A percentile compares a stretch with the other conserved stretches of the same genome.
Evolutionary conservation across 2,329 filamentous ascomycete genomes (phyloP).

Genomic region (Neocucurbitaria cava): DNA sequence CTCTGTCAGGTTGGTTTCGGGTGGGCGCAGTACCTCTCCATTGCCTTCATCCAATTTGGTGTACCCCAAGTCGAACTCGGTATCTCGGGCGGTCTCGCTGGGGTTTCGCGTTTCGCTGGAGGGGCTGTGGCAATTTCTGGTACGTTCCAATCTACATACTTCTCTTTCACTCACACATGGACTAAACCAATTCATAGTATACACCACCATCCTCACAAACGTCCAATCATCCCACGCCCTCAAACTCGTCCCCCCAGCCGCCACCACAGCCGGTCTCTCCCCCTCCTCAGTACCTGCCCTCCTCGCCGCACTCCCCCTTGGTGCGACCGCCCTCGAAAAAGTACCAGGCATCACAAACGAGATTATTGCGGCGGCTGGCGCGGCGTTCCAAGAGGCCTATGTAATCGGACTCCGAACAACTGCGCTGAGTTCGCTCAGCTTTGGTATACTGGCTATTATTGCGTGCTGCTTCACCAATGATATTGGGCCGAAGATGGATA

Average conservation of each 20-base stretch:
- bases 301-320: conserved; percentile 21
- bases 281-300: conserved; percentile 13
- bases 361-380: conserved; percentile 24
- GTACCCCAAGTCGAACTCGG: conserved; percentile 58
- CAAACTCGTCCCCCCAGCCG: conserved; percentile 20
- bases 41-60: conserved; percentile 59
- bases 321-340: conserved; percentile 17
- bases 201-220: conserved; percentile 53
- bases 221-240: conserved; percentile 22
- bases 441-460: conserved; percentile 23
- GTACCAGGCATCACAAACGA: conserved; percentile 22
- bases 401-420: conserved; percentile 21
- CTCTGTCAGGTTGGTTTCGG: conserved; percentile 54
- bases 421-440: conserved; percentile 23
- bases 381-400: conserved; percentile 25
- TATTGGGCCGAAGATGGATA: conserved; percentile 30
- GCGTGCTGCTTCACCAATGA: conserved; percentile 28
- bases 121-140: conserved; percentile 52
- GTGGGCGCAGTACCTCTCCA: conserved; percentile 57
- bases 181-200: conserved; percentile 25
- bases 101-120: conserved; percentile 54
- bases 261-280: conserved; percentile 21
- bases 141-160: conserved; percentile 3
- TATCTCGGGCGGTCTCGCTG: conserved; percentile 48
- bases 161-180: background rate